Conservation (phyloP, 257 asterid genomes). For the Ajuga chamaepitys region DNA sequence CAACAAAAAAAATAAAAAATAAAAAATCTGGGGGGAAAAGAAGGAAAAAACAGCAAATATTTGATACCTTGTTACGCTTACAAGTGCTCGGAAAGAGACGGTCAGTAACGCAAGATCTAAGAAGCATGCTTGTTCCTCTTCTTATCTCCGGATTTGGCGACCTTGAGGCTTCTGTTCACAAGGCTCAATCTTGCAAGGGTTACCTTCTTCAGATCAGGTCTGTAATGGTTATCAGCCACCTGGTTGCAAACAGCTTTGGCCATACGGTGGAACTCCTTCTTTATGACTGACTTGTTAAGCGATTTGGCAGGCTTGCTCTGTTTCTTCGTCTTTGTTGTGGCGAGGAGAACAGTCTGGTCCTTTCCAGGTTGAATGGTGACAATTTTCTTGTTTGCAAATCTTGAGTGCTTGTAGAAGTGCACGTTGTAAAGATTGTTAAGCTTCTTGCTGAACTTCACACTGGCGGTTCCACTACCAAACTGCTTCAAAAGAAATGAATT, state of each 20-base stretch:
- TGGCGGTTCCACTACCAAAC: slow-evolving; percentile 81
- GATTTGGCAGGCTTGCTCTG: slow-evolving; percentile 65
- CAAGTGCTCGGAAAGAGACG: background rate
- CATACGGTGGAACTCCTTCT: slow-evolving; percentile 86
- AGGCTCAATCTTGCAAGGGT: slow-evolving; percentile 62
- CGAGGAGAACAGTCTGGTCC: slow-evolving; percentile 70
- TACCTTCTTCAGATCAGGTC: slow-evolving; percentile 64
- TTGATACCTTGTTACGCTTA: background rate
- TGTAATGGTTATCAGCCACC: slow-evolving; percentile 65
- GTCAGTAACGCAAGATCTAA: background rate
- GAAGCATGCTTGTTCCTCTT: too few species aligned
- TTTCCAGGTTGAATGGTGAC: slow-evolving; percentile 81
- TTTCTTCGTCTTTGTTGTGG: slow-evolving; percentile 85
- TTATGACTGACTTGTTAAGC: slow-evolving; percentile 69
- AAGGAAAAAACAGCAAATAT: background rate
- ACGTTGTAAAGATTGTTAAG: slow-evolving; percentile 80
- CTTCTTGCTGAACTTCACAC: slow-evolving; percentile 70
- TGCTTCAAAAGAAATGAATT: slow-evolving; percentile 70
- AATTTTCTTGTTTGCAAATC: slow-evolving; percentile 87
- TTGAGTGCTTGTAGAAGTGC: slow-evolving; percentile 88
- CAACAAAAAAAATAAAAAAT: background rate
- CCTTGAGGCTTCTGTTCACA: slow-evolving; percentile 55
- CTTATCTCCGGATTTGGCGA: slow-evolving; percentile 52
- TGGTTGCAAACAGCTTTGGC: slow-evolving; percentile 91
- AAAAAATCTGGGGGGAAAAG: too few species aligned